phyloP scores from a whole-genome alignment of 2,329 filamentous ascomycete genomes.

The Didymella segeticola region DNA sequence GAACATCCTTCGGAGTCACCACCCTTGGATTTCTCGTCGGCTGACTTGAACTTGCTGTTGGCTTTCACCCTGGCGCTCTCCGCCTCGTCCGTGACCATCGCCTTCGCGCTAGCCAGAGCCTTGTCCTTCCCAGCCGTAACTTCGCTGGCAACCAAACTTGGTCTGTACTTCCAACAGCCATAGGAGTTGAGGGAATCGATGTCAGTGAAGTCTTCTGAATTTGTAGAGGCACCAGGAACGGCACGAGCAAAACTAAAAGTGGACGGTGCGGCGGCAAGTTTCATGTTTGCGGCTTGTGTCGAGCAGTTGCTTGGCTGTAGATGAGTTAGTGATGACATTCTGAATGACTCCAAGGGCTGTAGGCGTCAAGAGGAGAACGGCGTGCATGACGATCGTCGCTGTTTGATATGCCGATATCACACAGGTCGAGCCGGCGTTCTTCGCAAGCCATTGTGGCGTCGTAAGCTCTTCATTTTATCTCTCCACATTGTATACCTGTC shows the following conservation, averaged over 20 bases:
- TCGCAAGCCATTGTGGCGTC: neutral
- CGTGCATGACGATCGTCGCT: neutral
- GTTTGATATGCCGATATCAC: neutral
- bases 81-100: neutral
- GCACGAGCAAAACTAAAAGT: constrained; percentile 26
- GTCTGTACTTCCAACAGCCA: constrained; percentile 2
- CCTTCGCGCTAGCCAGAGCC: neutral
- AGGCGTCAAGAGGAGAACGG: neutral
- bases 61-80: neutral
- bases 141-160: neutral
- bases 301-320: constrained; percentile 6
- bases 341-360: neutral
- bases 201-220: neutral
- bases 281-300: constrained; percentile 28
- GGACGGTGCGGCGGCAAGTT: constrained; percentile 32
- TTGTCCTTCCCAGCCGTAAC: neutral
- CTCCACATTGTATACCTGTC: neutral
- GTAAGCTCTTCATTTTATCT: neutral
- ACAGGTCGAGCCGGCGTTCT: neutral
- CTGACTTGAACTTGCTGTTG: neutral
- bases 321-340: neutral
- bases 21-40: neutral
- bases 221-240: neutral
- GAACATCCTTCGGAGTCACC: neutral
- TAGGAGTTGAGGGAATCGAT: neutral